A percentile compares a stretch with the other conserved stretches of the same genome.
Evolutionary conservation across 1,284 basidiomycete genomes (phyloP).

Genomic region (Fomitiporia mediterranea): DNA sequence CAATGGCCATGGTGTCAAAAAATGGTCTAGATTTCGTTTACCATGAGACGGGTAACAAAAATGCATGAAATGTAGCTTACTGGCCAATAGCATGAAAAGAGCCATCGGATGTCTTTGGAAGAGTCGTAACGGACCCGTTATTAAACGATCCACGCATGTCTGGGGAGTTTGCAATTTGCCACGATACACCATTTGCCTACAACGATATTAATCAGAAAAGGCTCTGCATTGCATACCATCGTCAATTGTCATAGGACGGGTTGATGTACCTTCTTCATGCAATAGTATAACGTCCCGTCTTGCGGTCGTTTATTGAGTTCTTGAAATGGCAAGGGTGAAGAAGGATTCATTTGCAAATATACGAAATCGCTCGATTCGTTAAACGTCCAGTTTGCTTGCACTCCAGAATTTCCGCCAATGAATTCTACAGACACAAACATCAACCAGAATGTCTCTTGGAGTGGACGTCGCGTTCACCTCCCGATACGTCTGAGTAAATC

Average conservation of each 20-base stretch:
- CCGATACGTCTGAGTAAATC: constrained; percentile 35
- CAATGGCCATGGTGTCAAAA: constrained; percentile 7
- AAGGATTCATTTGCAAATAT: constrained; percentile 29
- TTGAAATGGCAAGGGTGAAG: constrained; percentile 24
- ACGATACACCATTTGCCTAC: constrained; percentile 2
- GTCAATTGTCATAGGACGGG: too few species aligned
- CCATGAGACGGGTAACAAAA: not conserved
- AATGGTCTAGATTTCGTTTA: not conserved
- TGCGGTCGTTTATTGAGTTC: constrained; percentile 33
- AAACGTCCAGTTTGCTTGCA: constrained; percentile 30
- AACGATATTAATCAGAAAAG: not conserved
- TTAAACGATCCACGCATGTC: too few species aligned
- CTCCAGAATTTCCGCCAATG: constrained; percentile 30
- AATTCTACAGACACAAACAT: constrained; percentile 26
- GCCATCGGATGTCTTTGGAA: not conserved
- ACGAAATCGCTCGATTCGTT: constrained; percentile 22
- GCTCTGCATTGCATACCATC: not conserved
- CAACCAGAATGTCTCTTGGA: not conserved
- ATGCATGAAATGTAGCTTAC: not conserved
- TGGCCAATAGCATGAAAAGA: constrained; percentile 6
- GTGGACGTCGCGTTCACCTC: constrained; percentile 13
- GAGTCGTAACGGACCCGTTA: too few species aligned
- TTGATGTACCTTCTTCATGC: constrained; percentile 27
- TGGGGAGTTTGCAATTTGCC: constrained; percentile 5
- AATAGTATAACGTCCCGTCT: constrained; percentile 35